Evolutionary conservation across 345 rosid genomes (phyloP).

Genomic region (Garcia nutans): DNA sequence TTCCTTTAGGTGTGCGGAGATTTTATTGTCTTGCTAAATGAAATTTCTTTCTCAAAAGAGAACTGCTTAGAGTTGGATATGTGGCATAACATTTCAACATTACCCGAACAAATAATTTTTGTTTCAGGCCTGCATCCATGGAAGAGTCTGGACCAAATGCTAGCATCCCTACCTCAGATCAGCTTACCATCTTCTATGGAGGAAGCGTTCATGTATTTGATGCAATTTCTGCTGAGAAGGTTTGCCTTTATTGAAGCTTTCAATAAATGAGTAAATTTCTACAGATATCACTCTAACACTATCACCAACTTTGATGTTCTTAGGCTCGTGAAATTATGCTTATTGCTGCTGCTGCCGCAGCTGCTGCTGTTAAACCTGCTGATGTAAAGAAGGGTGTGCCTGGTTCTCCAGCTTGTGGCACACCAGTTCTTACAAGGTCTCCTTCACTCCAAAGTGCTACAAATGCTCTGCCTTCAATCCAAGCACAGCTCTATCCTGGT

Average conservation of each 20-base stretch:
- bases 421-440: conserved; percentile 73
- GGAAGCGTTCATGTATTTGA: conserved; percentile 75
- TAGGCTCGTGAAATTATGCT: conserved; percentile 73
- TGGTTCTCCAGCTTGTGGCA: conserved; percentile 34
- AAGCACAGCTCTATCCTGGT: conserved; percentile 42
- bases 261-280: neutral
- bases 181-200: conserved; percentile 80
- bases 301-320: conserved; percentile 8
- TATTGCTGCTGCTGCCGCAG: conserved; percentile 57
- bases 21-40: neutral
- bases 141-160: conserved; percentile 38
- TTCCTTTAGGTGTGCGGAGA: neutral
- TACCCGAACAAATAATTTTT: neutral
- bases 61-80: neutral
- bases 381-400: conserved; percentile 44
- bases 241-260: conserved; percentile 18
- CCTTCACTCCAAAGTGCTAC: conserved; percentile 76
- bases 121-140: conserved; percentile 34
- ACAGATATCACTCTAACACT: neutral
- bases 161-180: conserved; percentile 36
- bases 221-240: conserved; percentile 71
- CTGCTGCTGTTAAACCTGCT: conserved; percentile 43
- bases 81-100: neutral
- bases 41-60: neutral
- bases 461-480: conserved; percentile 54